These are phyloP conservation scores for Hypoxylon fuscum DNA, from an alignment of 495 filamentous ascomycete species.

Conservation along the genomic window DNA sequence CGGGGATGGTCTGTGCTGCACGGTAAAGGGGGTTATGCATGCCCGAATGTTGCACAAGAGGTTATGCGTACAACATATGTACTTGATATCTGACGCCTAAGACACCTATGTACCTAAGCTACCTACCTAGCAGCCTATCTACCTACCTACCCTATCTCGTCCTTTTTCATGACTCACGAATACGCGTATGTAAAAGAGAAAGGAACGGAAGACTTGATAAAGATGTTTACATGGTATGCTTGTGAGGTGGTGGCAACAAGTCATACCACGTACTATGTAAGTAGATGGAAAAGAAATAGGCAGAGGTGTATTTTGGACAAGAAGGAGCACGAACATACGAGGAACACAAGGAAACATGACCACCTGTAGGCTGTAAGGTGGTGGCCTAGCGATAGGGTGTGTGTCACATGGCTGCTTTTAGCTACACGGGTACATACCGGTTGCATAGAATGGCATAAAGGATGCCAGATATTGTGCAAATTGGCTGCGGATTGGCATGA, in stretches of 20 bases:
- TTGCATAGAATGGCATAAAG: no score
- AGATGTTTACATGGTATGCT: background rate
- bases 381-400: slow-evolving; percentile 1
- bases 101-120: background rate
- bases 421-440: no score
- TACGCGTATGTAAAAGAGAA: background rate
- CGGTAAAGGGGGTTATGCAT: slow-evolving; percentile 26
- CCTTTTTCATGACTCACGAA: slow-evolving; percentile 10
- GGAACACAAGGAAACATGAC: slow-evolving; percentile 14
- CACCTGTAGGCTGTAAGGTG: slow-evolving; percentile 8
- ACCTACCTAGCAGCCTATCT: background rate
- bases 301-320: slow-evolving; percentile 14
- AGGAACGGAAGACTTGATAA: background rate
- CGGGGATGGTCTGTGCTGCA: slow-evolving; percentile 30
- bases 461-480: no score
- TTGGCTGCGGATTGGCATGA: slow-evolving; percentile 7
- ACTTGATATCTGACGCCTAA: background rate
- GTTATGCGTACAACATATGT: background rate
- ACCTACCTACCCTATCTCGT: background rate
- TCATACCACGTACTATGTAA: slow-evolving; percentile 11
- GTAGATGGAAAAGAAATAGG: slow-evolving; percentile 14
- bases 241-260: slow-evolving; percentile 21
- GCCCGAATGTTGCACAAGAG: no score
- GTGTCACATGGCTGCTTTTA: slow-evolving; percentile 38
- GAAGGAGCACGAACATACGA: slow-evolving; percentile 13